These are phyloP conservation scores for Hypoxylon sp. DNA, from an alignment of 2,329 filamentous ascomycete genomes.

Conservation along the genomic window DNA sequence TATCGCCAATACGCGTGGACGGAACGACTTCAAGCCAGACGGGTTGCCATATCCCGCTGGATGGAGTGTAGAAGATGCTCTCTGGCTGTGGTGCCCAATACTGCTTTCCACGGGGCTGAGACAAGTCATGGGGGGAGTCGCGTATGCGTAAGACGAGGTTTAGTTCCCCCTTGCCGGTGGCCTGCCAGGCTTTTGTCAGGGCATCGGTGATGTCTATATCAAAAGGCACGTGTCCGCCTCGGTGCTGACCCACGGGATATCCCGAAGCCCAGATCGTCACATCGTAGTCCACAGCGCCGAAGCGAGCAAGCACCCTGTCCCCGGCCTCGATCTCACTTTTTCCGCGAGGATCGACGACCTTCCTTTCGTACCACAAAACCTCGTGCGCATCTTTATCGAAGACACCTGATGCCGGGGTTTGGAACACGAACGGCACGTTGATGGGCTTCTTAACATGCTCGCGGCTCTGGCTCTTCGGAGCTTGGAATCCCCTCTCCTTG, in stretches of 20 bases:
- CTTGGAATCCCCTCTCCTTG: conserved; percentile 60
- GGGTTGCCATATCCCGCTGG: conserved; percentile 69
- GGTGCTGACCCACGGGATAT: conserved; percentile 64
- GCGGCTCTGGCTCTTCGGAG: conserved; percentile 46
- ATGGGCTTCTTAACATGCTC: conserved; percentile 65
- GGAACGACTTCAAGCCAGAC: conserved; percentile 70
- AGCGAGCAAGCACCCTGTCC: conserved; percentile 63
- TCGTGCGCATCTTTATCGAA: conserved; percentile 72
- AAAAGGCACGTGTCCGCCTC: conserved; percentile 70
- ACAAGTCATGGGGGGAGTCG: conserved; percentile 73
- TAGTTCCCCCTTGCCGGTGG: conserved; percentile 48
- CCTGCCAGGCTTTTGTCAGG: conserved; percentile 46
- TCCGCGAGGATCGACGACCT: conserved; percentile 63
- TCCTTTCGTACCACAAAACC: conserved; percentile 74
- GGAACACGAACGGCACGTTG: conserved; percentile 74
- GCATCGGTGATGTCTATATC: conserved; percentile 69
- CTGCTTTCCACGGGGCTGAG: conserved; percentile 76
- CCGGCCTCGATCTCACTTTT: conserved; percentile 56
- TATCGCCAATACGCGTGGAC: conserved; percentile 63
- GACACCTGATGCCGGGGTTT: conserved; percentile 72
- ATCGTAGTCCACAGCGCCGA: conserved; percentile 73
- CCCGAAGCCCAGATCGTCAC: conserved; percentile 69
- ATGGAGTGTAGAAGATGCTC: conserved; percentile 70
- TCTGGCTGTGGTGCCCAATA: conserved; percentile 72
- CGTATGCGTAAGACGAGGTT: conserved; percentile 69